Conservation (phyloP, 495 filamentous ascomycete genomes). For the Margaritispora aquatica region DNA sequence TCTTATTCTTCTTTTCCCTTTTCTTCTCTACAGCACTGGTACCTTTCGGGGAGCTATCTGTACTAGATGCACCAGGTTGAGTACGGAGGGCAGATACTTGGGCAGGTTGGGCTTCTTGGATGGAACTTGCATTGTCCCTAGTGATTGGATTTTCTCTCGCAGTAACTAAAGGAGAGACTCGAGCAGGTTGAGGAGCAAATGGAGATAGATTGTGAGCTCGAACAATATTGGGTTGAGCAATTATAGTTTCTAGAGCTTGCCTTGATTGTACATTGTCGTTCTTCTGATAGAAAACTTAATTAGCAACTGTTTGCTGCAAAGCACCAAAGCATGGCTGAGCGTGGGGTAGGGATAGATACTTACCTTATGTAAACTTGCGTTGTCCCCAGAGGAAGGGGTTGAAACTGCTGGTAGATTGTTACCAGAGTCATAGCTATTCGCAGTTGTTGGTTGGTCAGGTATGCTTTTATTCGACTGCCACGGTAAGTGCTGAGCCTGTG, state of each 20-base stretch:
- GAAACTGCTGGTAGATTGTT: neutral
- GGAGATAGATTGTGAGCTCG: conserved; percentile 51
- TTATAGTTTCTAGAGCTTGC: conserved; percentile 12
- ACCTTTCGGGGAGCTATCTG: conserved; percentile 41
- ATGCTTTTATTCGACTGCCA: neutral
- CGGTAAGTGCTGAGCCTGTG: conserved; percentile 3
- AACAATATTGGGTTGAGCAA: conserved; percentile 15
- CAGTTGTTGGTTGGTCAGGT: conserved; percentile 1
- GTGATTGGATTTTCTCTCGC: conserved; percentile 51
- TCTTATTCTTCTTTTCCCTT: conserved; percentile 33
- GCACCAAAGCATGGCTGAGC: neutral
- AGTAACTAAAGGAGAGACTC: conserved; percentile 69
- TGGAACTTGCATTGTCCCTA: conserved; percentile 16
- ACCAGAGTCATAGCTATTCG: conserved; percentile 7
- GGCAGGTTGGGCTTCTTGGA: conserved; percentile 32
- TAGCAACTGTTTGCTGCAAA: neutral
- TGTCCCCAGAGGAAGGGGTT: neutral
- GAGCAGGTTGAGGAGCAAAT: conserved; percentile 73
- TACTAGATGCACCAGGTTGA: conserved; percentile 29
- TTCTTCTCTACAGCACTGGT: conserved; percentile 24
- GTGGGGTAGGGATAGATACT: neutral
- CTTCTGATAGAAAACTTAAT: neutral
- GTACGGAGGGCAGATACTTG: conserved; percentile 46
- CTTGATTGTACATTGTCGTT: neutral
- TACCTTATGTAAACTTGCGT: neutral